phyloP scores from a whole-genome alignment of 805 yeast species.

The Candida pseudofarinosa region DNA sequence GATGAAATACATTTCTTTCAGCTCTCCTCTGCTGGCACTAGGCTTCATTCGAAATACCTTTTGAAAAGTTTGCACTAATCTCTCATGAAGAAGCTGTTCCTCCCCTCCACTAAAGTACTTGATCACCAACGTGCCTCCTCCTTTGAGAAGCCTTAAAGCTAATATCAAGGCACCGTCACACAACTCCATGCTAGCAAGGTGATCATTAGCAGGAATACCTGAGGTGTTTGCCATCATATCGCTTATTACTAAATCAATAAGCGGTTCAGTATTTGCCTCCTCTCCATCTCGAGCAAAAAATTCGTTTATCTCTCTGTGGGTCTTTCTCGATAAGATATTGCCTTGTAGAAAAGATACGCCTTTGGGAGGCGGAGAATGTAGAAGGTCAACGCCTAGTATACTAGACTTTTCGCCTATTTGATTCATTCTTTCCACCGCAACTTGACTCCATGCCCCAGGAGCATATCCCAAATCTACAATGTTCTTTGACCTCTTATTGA shows the following conservation, averaged over 20 bases:
- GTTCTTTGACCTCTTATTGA: constrained; percentile 46
- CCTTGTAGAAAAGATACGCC: constrained; percentile 39
- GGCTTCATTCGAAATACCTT: constrained; percentile 75
- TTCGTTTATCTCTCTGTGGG: constrained; percentile 53
- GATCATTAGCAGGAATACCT: constrained; percentile 80
- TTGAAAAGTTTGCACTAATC: constrained; percentile 56
- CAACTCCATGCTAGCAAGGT: constrained; percentile 78
- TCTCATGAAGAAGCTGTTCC: constrained; percentile 57
- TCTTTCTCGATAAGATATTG: constrained; percentile 35
- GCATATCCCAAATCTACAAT: constrained; percentile 90
- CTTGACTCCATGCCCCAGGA: constrained; percentile 95
- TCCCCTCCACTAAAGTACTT: constrained; percentile 84
- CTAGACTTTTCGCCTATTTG: constrained; percentile 42
- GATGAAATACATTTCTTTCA: constrained; percentile 79
- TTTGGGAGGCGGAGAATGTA: constrained; percentile 31
- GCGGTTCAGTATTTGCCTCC: constrained; percentile 12
- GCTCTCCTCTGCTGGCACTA: constrained; percentile 69
- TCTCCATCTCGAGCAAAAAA: constrained; percentile 39
- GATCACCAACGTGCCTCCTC: constrained; percentile 73
- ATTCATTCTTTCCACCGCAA: constrained; percentile 48
- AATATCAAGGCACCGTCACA: constrained; percentile 88
- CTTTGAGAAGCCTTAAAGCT: constrained; percentile 64
- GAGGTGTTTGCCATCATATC: constrained; percentile 92
- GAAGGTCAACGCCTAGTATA: constrained; percentile 68
- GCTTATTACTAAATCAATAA: constrained; percentile 50